Conservation (phyloP, 208 protist species). For the Leptomonas pyrrhocoris region DNA sequence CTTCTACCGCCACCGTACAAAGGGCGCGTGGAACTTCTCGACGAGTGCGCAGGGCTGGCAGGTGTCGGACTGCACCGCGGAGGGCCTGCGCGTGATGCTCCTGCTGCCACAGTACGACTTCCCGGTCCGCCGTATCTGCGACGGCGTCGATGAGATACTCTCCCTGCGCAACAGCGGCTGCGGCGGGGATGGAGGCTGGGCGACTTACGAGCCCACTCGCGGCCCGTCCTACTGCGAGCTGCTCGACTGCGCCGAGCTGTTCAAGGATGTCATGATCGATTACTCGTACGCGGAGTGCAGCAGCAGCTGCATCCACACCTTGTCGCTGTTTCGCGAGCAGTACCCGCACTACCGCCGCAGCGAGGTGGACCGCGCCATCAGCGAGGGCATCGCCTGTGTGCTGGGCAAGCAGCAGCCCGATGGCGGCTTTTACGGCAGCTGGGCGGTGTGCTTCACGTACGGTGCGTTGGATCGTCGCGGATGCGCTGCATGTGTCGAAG, state of each 20-base stretch:
- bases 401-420: constrained; percentile 89
- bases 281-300: constrained; percentile 97
- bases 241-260: constrained; percentile 96
- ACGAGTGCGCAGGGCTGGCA: constrained; percentile 96
- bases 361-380: constrained; percentile 91
- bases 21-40: constrained; percentile 98
- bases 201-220: constrained; percentile 95
- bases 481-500: constrained; percentile 81
- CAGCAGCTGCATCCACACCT: constrained; percentile 93
- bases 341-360: constrained; percentile 88
- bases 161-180: constrained; percentile 90
- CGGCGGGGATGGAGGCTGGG: constrained; percentile 92
- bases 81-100: constrained; percentile 94
- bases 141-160: constrained; percentile 95
- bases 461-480: constrained; percentile 96
- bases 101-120: constrained; percentile 56
- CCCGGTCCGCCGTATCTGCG: constrained; percentile 64
- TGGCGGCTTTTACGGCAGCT: constrained; percentile 95
- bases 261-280: constrained; percentile 98
- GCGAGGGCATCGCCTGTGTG: constrained; percentile 88
- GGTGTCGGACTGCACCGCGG: constrained; percentile 97
- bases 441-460: constrained; percentile 98
- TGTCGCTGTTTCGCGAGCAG: constrained; percentile 90
- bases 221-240: constrained; percentile 90
- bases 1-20: constrained; percentile 95